Conservation (phyloP, 129 eudicot genomes). For the Artemisia tridentata region DNA sequence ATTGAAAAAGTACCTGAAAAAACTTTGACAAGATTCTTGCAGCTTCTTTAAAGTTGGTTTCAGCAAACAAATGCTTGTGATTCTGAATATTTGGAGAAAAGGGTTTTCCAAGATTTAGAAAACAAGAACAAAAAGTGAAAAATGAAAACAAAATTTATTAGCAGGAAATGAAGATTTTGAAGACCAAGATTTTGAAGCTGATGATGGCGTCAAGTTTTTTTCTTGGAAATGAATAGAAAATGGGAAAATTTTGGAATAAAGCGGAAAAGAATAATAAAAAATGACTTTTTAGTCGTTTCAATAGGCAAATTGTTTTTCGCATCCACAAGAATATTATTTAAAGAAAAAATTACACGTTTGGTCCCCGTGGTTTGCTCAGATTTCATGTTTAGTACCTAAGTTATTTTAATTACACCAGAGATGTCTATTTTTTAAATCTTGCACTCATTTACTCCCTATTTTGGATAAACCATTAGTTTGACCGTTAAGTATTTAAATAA, state of each 20-base stretch:
- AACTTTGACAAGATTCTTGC: slow-evolving; percentile 17
- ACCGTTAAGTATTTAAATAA: no score
- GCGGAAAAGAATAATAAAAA: neutral
- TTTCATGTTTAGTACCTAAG: no score
- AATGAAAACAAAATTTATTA: neutral
- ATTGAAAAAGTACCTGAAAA: slow-evolving; percentile 8
- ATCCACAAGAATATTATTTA: slow-evolving; percentile 5
- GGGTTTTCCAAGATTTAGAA: slow-evolving; percentile 11
- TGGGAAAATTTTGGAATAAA: slow-evolving; percentile 1
- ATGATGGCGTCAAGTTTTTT: neutral
- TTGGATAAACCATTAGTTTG: no score
- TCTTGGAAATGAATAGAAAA: neutral
- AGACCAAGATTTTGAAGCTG: slow-evolving; percentile 18
- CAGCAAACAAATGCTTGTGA: neutral
- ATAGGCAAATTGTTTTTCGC: slow-evolving; percentile 17
- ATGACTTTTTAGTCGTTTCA: slow-evolving; percentile 5
- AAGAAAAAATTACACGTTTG: no score
- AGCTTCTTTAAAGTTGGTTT: neutral
- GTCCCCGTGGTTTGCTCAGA: no score
- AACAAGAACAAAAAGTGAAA: slow-evolving; percentile 17
- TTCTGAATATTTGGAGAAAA: slow-evolving; percentile 9
- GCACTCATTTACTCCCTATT: no score
- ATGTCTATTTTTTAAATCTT: no score
- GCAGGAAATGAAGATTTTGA: slow-evolving; percentile 15
- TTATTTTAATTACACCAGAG: no score